Evolutionary conservation across 2,329 filamentous ascomycete species (phyloP).

Genomic region (Diatrype stigma): DNA sequence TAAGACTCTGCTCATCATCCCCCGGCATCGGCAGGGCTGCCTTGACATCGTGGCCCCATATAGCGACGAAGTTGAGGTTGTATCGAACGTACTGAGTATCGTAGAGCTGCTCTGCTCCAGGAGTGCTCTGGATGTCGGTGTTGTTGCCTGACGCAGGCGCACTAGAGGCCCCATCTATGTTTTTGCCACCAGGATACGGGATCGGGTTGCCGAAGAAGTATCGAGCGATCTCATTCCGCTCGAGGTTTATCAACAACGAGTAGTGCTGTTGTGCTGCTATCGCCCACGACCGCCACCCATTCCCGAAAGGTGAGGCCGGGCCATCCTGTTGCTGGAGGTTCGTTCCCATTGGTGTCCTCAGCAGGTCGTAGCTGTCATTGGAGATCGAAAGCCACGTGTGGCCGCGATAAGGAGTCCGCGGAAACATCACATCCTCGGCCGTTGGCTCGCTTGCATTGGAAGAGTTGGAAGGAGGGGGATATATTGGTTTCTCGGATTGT

Average conservation of each 20-base stretch:
- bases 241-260: slow-evolving; percentile 47
- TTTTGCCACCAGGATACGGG: slow-evolving; percentile 18
- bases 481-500: slow-evolving; percentile 25
- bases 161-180: background rate
- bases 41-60: slow-evolving; percentile 50
- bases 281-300: slow-evolving; percentile 44
- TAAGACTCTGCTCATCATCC: slow-evolving; percentile 43
- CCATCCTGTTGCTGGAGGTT: slow-evolving; percentile 32
- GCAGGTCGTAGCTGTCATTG: slow-evolving; percentile 36
- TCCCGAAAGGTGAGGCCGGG: slow-evolving; percentile 34
- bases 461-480: slow-evolving; percentile 21
- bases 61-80: slow-evolving; percentile 50
- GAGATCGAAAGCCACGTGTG: slow-evolving; percentile 49
- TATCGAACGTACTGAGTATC: slow-evolving; percentile 46
- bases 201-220: slow-evolving; percentile 42
- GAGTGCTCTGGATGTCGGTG: background rate
- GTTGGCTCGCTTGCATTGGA: too few species aligned
- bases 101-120: slow-evolving; percentile 33
- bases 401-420: slow-evolving; percentile 31
- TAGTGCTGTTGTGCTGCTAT: slow-evolving; percentile 46
- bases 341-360: slow-evolving; percentile 44
- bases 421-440: slow-evolving; percentile 29
- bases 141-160: background rate
- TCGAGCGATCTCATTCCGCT: slow-evolving; percentile 36
- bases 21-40: slow-evolving; percentile 40